Percentiles rank a stretch among this genome's conserved stretches.
These are phyloP conservation scores for Setomelanomma holmii DNA, from an alignment of 2,329 filamentous ascomycete species.

Conservation along the genomic window DNA sequence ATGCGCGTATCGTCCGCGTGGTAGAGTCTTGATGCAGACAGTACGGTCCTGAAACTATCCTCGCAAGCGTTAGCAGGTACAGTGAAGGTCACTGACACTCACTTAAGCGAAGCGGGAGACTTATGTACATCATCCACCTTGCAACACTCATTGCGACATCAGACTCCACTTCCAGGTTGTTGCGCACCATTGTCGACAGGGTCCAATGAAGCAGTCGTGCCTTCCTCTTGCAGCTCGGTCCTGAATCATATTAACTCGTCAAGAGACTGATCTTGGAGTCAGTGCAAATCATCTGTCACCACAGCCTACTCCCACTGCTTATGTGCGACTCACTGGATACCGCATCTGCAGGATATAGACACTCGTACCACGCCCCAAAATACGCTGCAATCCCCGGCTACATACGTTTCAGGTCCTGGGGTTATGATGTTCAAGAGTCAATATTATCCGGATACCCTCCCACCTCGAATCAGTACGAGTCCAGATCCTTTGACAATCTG, in stretches of 20 bases:
- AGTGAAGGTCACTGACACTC: too few species aligned
- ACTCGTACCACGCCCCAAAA: too few species aligned
- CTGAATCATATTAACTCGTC: not conserved
- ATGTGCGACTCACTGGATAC: not conserved
- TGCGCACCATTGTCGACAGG: too few species aligned
- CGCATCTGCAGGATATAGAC: too few species aligned
- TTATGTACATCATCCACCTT: slow-evolving; percentile 1
- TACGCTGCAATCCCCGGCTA: not conserved
- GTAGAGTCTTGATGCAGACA: too few species aligned
- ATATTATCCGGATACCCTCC: slow-evolving; percentile 5
- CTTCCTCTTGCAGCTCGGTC: not conserved
- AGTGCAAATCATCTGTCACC: too few species aligned
- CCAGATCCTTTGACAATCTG: slow-evolving; percentile 12
- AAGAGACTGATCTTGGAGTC: too few species aligned
- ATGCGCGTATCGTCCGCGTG: too few species aligned
- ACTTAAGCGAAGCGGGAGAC: not conserved
- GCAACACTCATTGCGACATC: slow-evolving; percentile 1
- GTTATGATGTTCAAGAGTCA: slow-evolving; percentile 4
- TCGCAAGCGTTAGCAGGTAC: too few species aligned
- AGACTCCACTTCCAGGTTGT: not conserved
- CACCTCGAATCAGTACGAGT: not conserved
- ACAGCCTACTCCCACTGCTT: too few species aligned
- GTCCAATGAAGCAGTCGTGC: too few species aligned
- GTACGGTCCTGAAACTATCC: too few species aligned
- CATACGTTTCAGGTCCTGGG: slow-evolving; percentile 11